Percentiles rank a stretch among this genome's conserved stretches.
Conservation (phyloP, 768 basidiomycete genomes). For the Mrakia frigida region DNA sequence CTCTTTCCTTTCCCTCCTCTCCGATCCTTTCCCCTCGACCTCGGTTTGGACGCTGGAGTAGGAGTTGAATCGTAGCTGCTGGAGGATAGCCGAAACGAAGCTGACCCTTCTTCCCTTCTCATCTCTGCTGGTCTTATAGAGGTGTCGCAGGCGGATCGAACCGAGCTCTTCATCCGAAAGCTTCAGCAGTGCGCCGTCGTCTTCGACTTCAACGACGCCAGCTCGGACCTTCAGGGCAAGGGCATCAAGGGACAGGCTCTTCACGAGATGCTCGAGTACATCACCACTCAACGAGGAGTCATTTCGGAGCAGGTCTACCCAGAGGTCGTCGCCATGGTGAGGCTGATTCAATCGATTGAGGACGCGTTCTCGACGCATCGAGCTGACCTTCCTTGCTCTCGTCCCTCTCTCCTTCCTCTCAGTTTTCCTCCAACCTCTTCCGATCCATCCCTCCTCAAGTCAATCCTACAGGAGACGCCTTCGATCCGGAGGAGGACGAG, state of each 20-base stretch:
- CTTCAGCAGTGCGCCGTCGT: constrained; percentile 92
- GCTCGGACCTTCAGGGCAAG: constrained; percentile 90
- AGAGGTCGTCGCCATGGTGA: constrained; percentile 95
- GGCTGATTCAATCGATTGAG: too few relatives aligned
- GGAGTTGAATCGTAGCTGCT: not conserved
- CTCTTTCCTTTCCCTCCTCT: not conserved
- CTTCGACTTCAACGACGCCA: constrained; percentile 98
- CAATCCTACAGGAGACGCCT: constrained; percentile 95
- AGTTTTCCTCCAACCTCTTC: constrained; percentile 98
- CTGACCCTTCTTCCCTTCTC: too few relatives aligned
- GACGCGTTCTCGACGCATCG: too few relatives aligned
- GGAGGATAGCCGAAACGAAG: too few relatives aligned
- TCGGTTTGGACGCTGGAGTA: not conserved
- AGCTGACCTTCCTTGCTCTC: not conserved
- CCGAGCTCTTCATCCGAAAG: constrained; percentile 87
- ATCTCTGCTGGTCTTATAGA: constrained; percentile 52
- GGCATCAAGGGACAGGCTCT: constrained; percentile 97
- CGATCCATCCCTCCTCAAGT: constrained; percentile 99
- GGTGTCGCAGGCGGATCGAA: constrained; percentile 78
- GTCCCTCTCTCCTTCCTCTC: constrained; percentile 17
- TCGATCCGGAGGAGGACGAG: constrained; percentile 99
- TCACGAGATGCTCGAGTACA: constrained; percentile 98
- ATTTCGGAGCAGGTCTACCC: constrained; percentile 98
- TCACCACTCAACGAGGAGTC: constrained; percentile 90
- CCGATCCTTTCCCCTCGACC: not conserved